A percentile compares a stretch with the other conserved stretches of the same genome.
Conservation (phyloP, 805 yeast species). For the Grigorovia humatica region DNA sequence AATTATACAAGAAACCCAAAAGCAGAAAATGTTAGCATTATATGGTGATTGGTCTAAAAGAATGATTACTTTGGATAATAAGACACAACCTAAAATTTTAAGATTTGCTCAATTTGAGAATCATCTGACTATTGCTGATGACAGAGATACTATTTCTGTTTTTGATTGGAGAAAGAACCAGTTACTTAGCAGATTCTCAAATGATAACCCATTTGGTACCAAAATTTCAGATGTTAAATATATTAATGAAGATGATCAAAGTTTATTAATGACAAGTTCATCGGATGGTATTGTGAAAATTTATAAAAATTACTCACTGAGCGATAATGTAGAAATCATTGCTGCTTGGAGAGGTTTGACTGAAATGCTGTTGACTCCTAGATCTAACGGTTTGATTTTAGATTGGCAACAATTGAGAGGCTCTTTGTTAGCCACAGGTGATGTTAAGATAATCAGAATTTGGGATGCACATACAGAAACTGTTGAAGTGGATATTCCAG, state of each 20-base stretch:
- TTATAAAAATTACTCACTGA: conserved; percentile 62
- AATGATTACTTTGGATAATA: conserved; percentile 50
- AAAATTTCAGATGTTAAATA: conserved; percentile 78
- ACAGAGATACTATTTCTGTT: conserved; percentile 68
- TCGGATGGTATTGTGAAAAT: conserved; percentile 91
- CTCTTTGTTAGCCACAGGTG: conserved; percentile 83
- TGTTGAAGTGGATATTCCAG: conserved; percentile 80
- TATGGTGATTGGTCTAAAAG: conserved; percentile 78
- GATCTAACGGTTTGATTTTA: conserved; percentile 71
- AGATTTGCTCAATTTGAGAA: conserved; percentile 87
- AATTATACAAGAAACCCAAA: conserved; percentile 80
- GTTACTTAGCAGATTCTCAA: conserved; percentile 61
- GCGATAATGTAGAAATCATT: conserved; percentile 47
- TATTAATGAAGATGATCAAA: conserved; percentile 85
- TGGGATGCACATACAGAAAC: conserved; percentile 97
- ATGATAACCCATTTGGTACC: conserved; percentile 80
- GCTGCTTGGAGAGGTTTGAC: conserved; percentile 91
- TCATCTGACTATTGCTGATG: conserved; percentile 69
- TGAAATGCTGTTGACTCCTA: conserved; percentile 69
- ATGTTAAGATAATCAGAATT: conserved; percentile 77
- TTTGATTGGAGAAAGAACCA: conserved; percentile 74
- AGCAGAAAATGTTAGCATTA: conserved; percentile 73
- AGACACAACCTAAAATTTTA: conserved; percentile 68
- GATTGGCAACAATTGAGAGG: conserved; percentile 99
- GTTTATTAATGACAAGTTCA: conserved; percentile 76